Evolutionary conservation across 305 asterid genomes (phyloP).

Genomic region (Fraxinus baroniana): DNA sequence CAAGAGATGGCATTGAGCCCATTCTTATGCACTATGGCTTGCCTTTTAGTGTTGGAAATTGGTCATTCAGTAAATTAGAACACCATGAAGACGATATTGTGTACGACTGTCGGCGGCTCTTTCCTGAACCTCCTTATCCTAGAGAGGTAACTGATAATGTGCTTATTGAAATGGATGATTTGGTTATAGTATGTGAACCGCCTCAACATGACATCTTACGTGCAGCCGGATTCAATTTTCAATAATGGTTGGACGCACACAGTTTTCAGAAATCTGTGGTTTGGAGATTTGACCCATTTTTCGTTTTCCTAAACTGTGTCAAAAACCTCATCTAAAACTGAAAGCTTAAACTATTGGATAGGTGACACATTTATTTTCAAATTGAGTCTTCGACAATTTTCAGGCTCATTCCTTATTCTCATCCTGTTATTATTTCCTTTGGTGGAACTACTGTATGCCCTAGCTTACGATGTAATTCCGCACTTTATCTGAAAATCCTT

Average conservation of each 20-base stretch:
- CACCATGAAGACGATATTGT: slow-evolving; percentile 86
- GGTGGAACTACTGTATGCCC: background rate
- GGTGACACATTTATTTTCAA: background rate
- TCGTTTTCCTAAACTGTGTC: background rate
- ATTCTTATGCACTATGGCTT: slow-evolving; percentile 93
- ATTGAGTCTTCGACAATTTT: background rate
- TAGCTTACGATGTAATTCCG: background rate
- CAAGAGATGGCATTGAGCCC: slow-evolving; percentile 83
- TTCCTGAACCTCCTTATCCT: slow-evolving; percentile 97
- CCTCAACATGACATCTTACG: background rate
- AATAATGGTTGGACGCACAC: background rate
- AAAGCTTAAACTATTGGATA: background rate
- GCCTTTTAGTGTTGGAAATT: slow-evolving; percentile 81
- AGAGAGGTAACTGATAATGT: slow-evolving; percentile 55
- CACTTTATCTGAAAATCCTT: background rate
- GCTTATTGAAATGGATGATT: background rate
- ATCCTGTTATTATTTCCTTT: background rate
- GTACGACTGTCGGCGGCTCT: slow-evolving; percentile 81
- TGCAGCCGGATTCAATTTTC: background rate
- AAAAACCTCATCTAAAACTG: background rate
- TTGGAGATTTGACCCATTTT: background rate
- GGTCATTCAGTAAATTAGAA: slow-evolving; percentile 84
- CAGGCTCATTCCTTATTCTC: background rate
- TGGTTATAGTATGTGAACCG: background rate
- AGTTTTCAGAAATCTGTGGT: background rate